These are phyloP conservation scores for Pezicula rhizophila DNA, from an alignment of 2,329 filamentous ascomycete species.

Conservation along the genomic window DNA sequence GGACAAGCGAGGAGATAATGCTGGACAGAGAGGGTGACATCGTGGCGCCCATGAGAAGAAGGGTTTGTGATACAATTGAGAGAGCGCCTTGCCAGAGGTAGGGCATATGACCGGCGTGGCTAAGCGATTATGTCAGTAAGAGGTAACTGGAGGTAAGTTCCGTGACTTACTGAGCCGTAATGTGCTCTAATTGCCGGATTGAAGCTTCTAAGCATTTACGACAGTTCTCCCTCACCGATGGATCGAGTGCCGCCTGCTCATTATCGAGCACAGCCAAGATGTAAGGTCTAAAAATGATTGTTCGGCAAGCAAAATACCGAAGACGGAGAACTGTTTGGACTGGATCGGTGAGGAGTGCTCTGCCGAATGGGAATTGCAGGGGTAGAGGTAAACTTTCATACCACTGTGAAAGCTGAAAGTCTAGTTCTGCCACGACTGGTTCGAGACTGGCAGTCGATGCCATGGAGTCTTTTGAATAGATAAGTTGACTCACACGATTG, in stretches of 20 bases:
- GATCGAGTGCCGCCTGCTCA: slow-evolving; percentile 65
- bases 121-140: slow-evolving; percentile 28
- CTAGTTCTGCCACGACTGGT: slow-evolving; percentile 72
- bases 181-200: slow-evolving; percentile 72
- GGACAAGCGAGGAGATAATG: slow-evolving; percentile 55
- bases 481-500: slow-evolving; percentile 72
- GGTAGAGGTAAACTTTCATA: slow-evolving; percentile 71
- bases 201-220: slow-evolving; percentile 77
- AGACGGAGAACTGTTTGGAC: slow-evolving; percentile 74
- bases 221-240: slow-evolving; percentile 69
- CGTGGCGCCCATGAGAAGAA: slow-evolving; percentile 78
- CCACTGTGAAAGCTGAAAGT: slow-evolving; percentile 80
- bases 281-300: slow-evolving; percentile 81
- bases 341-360: slow-evolving; percentile 61
- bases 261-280: slow-evolving; percentile 75
- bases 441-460: slow-evolving; percentile 68
- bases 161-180: slow-evolving; percentile 63
- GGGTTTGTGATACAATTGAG: slow-evolving; percentile 74
- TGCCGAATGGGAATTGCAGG: slow-evolving; percentile 71
- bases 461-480: slow-evolving; percentile 69
- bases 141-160: not conserved
- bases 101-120: slow-evolving; percentile 75
- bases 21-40: slow-evolving; percentile 67
- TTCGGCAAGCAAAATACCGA: slow-evolving; percentile 78
- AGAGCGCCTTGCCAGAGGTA: slow-evolving; percentile 83